These are phyloP conservation scores for Hypoxylon subgilvum DNA, from an alignment of 495 filamentous ascomycete genomes.

Conservation along the genomic window DNA sequence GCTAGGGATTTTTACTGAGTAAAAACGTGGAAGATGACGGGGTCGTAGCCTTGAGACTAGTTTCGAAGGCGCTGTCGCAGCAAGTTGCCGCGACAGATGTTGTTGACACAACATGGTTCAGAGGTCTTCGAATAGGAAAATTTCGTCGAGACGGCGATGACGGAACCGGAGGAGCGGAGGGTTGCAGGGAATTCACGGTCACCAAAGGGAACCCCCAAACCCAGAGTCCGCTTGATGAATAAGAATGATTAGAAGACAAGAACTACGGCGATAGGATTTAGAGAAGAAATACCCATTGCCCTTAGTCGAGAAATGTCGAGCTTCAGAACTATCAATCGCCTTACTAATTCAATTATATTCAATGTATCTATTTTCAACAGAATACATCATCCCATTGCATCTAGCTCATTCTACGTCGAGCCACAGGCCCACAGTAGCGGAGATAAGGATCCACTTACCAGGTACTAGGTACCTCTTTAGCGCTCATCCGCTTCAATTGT, in stretches of 20 bases:
- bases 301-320: slow-evolving; percentile 4
- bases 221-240: background rate
- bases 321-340: slow-evolving; percentile 21
- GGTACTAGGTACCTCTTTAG: too few relatives aligned
- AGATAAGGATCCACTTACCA: too few relatives aligned
- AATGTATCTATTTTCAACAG: slow-evolving; percentile 13
- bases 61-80: slow-evolving; percentile 43
- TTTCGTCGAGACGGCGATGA: slow-evolving; percentile 26
- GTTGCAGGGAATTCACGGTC: slow-evolving; percentile 3
- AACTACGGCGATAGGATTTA: slow-evolving; percentile 10
- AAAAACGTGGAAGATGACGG: slow-evolving; percentile 15
- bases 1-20: slow-evolving; percentile 31
- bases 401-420: too few relatives aligned
- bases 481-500: too few relatives aligned
- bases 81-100: slow-evolving; percentile 56
- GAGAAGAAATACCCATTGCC: slow-evolving; percentile 17
- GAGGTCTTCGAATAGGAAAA: slow-evolving; percentile 12
- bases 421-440: too few relatives aligned
- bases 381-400: slow-evolving; percentile 37
- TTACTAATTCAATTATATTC: slow-evolving; percentile 30
- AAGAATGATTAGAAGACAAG: slow-evolving; percentile 15
- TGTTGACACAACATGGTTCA: slow-evolving; percentile 59
- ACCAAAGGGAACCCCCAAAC: background rate
- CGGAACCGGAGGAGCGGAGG: slow-evolving; percentile 4
- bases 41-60: slow-evolving; percentile 30